These are phyloP conservation scores for Spencermartinsiella ligniputridi DNA, from an alignment of 1,139 yeast species.

Conservation along the genomic window DNA sequence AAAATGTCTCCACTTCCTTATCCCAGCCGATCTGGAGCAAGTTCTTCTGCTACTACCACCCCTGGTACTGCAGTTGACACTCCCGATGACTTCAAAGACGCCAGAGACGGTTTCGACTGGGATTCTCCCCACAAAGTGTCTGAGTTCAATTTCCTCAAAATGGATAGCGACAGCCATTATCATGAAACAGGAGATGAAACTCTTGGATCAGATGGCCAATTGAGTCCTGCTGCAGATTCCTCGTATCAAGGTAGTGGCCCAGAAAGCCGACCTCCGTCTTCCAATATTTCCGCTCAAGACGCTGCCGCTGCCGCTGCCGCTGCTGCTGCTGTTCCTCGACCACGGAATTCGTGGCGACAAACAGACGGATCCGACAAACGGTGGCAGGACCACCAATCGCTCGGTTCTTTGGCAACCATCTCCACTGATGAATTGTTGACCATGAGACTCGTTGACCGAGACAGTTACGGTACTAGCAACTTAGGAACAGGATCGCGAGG, in stretches of 20 bases:
- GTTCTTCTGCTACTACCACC: constrained; percentile 21
- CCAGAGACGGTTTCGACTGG: constrained; percentile 18
- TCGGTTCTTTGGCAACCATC: constrained; percentile 75
- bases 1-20: constrained; percentile 6
- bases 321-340: too few species aligned
- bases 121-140: constrained; percentile 35
- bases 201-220: constrained; percentile 33
- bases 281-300: constrained; percentile 20
- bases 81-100: constrained; percentile 6
- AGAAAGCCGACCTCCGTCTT: constrained; percentile 13
- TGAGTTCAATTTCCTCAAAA: constrained; percentile 33
- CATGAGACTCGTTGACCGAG: constrained; percentile 56
- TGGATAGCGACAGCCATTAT: constrained; percentile 27
- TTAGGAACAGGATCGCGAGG: constrained; percentile 2
- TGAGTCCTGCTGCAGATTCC: not conserved
- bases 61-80: constrained; percentile 30
- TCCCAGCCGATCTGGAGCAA: not conserved
- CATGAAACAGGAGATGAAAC: constrained; percentile 37
- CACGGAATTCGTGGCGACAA: constrained; percentile 71
- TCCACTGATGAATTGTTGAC: constrained; percentile 81
- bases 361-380: constrained; percentile 38
- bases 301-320: too few species aligned
- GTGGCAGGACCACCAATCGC: constrained; percentile 55
- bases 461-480: constrained; percentile 15
- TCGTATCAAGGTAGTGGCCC: constrained; percentile 1